Percentiles rank a stretch among this genome's conserved stretches.
These are phyloP conservation scores for Xylariaceae sp. DNA, from an alignment of 2,329 filamentous ascomycete genomes.

Conservation along the genomic window DNA sequence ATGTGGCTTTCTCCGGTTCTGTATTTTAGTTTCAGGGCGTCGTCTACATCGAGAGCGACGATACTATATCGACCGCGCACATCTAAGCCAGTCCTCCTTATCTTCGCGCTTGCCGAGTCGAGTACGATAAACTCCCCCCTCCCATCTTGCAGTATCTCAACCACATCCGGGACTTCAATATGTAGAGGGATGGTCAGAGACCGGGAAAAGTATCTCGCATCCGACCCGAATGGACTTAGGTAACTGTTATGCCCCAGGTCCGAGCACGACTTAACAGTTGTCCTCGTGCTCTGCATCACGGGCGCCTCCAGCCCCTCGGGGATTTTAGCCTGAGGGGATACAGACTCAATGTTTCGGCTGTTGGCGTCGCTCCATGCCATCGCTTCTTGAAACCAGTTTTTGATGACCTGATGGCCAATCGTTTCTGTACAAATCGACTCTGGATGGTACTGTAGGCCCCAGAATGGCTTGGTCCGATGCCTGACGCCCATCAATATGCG, in stretches of 20 bases:
- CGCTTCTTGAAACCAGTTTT: constrained; percentile 69
- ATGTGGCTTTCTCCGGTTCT: constrained; percentile 42
- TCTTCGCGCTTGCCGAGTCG: constrained; percentile 53
- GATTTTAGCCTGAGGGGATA: neutral
- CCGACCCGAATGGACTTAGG: constrained; percentile 30
- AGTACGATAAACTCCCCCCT: constrained; percentile 48
- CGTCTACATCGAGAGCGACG: constrained; percentile 58
- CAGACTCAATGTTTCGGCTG: constrained; percentile 15
- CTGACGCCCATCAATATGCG: constrained; percentile 70
- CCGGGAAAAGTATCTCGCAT: constrained; percentile 36
- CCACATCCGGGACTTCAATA: constrained; percentile 48
- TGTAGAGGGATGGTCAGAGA: constrained; percentile 41
- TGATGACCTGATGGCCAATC: constrained; percentile 57
- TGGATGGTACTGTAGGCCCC: constrained; percentile 86
- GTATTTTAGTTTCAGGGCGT: constrained; percentile 54
- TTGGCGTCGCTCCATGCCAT: constrained; percentile 46
- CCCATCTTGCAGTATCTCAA: constrained; percentile 43
- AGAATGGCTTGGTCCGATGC: constrained; percentile 66
- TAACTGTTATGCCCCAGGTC: constrained; percentile 21
- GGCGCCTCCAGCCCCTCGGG: constrained; percentile 2
- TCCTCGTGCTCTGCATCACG: neutral
- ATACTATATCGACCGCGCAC: constrained; percentile 65
- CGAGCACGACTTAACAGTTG: constrained; percentile 10
- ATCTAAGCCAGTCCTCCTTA: constrained; percentile 37
- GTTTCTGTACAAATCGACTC: constrained; percentile 79